A percentile compares a stretch with the other conserved stretches of the same genome.
Conservation (phyloP, 352 stramenopile genomes). For the Phytophthora tubulina region DNA sequence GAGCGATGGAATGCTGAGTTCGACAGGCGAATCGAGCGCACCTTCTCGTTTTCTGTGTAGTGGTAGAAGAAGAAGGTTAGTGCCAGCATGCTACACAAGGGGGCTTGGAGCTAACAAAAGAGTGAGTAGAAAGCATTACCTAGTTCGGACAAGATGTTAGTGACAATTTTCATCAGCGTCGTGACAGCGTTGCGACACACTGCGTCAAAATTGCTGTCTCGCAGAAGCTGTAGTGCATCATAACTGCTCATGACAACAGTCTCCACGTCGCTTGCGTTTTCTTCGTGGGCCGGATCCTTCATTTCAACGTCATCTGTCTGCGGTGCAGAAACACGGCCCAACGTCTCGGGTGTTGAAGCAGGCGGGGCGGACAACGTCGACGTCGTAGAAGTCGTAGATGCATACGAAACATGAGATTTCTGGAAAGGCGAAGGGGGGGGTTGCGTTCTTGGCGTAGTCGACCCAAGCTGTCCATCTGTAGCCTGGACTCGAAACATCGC, state of each 20-base stretch:
- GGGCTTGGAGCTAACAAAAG: neutral
- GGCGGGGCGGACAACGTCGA: neutral
- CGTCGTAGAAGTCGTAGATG: neutral
- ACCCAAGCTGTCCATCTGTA: slow-evolving; percentile 14
- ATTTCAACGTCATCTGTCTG: slow-evolving; percentile 61
- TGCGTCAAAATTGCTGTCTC: slow-evolving; percentile 81
- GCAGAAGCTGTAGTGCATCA: slow-evolving; percentile 76
- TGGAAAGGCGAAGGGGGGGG: neutral
- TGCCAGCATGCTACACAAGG: neutral
- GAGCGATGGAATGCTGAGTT: slow-evolving; percentile 81
- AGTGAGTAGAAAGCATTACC: slow-evolving; percentile 44
- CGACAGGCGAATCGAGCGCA: slow-evolving; percentile 82
- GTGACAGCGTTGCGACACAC: slow-evolving; percentile 65
- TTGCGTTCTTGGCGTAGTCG: slow-evolving; percentile 4
- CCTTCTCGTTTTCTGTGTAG: slow-evolving; percentile 77
- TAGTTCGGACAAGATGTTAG: slow-evolving; percentile 84
- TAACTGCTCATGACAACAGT: slow-evolving; percentile 50
- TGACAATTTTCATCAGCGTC: slow-evolving; percentile 89
- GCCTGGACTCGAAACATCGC: slow-evolving; percentile 85
- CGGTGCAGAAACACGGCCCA: neutral
- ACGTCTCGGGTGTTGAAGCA: neutral
- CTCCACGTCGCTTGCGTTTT: neutral
- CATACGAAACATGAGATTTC: slow-evolving; percentile 33
- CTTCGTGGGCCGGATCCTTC: slow-evolving; percentile 35
- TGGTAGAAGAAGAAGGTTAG: too few species aligned